These are phyloP conservation scores for Linnemannia zychae DNA, from an alignment of 192 early-diverging fungal genomes.

Conservation along the genomic window DNA sequence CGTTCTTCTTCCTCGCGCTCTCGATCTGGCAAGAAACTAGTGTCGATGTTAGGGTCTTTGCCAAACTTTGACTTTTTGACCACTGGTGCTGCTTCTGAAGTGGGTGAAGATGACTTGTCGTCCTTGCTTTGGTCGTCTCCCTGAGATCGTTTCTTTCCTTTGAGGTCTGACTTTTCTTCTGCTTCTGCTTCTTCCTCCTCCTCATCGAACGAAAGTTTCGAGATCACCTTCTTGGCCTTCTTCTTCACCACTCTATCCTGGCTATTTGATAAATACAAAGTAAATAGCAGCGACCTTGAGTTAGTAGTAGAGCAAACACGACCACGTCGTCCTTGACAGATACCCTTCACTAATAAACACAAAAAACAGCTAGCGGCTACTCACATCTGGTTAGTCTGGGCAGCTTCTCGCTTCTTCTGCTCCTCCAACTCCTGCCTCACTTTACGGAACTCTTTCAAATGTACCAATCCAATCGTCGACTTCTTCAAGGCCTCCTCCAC, in stretches of 20 bases:
- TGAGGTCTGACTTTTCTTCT: slow-evolving; percentile 21
- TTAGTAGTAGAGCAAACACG: too few species aligned
- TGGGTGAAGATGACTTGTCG: slow-evolving; percentile 15
- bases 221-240: slow-evolving; percentile 71
- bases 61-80: slow-evolving; percentile 67
- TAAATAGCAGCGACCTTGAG: too few species aligned
- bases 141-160: slow-evolving; percentile 16
- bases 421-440: slow-evolving; percentile 88
- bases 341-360: slow-evolving; percentile 23
- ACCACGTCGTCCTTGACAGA: too few species aligned
- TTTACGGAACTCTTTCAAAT: slow-evolving; percentile 90
- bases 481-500: slow-evolving; percentile 89
- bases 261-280: slow-evolving; percentile 30
- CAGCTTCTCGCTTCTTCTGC: slow-evolving; percentile 79
- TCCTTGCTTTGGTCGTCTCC: slow-evolving; percentile 43
- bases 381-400: slow-evolving; percentile 66
- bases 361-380: slow-evolving; percentile 40
- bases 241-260: slow-evolving; percentile 72
- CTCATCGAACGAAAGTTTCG: slow-evolving; percentile 83
- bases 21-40: slow-evolving; percentile 91
- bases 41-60: slow-evolving; percentile 94
- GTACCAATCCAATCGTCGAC: slow-evolving; percentile 91
- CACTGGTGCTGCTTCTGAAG: slow-evolving; percentile 9
- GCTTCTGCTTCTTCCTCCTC: slow-evolving; percentile 71
- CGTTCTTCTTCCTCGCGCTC: slow-evolving; percentile 88